Conservation (phyloP, 352 stramenopile genomes). For the Phytophthora cajani region DNA sequence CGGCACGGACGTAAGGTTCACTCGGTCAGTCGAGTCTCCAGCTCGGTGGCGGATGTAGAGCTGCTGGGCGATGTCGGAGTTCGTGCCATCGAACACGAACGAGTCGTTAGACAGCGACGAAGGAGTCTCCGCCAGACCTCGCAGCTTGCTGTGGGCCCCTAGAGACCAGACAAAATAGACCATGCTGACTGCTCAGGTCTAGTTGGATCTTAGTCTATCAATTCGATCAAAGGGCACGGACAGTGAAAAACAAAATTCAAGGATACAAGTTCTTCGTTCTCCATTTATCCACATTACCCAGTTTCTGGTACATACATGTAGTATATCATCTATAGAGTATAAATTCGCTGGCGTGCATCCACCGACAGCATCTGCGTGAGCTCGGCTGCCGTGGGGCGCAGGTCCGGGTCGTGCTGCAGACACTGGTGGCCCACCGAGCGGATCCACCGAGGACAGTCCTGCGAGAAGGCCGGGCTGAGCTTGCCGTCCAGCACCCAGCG, state of each 20-base stretch:
- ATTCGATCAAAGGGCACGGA: no score
- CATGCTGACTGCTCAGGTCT: no score
- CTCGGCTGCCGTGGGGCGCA: constrained; percentile 18
- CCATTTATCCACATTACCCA: no score
- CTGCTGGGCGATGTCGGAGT: constrained; percentile 46
- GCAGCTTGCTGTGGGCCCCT: not conserved
- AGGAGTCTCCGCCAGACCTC: constrained; percentile 17
- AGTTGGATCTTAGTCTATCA: no score
- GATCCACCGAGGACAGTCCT: constrained; percentile 49
- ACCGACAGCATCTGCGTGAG: constrained; percentile 18
- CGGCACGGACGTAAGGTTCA: constrained; percentile 6
- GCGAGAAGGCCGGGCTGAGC: constrained; percentile 48
- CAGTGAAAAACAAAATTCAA: no score
- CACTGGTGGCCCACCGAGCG: constrained; percentile 14
- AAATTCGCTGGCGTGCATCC: constrained; percentile 20
- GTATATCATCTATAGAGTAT: constrained; percentile 13
- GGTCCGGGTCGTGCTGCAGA: constrained; percentile 18
- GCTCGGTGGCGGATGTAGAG: constrained; percentile 35
- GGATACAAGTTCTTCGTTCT: no score
- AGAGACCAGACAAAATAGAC: no score
- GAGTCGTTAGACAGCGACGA: constrained; percentile 6
- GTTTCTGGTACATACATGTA: no score
- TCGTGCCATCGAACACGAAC: constrained; percentile 43
- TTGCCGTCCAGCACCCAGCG: constrained; percentile 47
- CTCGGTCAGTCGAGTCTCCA: constrained; percentile 24